Percentiles rank a stretch among this genome's conserved stretches.
Evolutionary conservation across 1,139 yeast genomes (phyloP).

Genomic region (Kodamaea ohmeri): DNA sequence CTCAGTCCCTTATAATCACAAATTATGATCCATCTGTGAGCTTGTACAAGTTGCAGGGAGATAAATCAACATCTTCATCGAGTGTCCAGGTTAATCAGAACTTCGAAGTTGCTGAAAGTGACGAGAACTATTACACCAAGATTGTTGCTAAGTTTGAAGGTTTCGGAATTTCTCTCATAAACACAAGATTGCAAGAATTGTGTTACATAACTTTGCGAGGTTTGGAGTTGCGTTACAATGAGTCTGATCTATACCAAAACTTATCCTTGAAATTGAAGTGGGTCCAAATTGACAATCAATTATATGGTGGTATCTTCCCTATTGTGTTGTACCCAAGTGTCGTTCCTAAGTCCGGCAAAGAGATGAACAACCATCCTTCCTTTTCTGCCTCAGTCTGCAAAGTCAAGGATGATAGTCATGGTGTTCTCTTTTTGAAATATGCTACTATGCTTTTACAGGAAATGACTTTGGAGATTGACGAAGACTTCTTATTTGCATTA

Average conservation of each 20-base stretch:
- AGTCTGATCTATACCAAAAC: constrained; percentile 81
- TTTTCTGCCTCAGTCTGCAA: constrained; percentile 80
- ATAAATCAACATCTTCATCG: constrained; percentile 22
- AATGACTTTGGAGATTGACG: constrained; percentile 88
- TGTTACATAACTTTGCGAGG: constrained; percentile 82
- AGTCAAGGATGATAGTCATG: constrained; percentile 86
- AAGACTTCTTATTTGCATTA: constrained; percentile 82
- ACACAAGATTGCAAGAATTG: constrained; percentile 68
- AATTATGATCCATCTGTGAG: constrained; percentile 78
- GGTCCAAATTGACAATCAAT: constrained; percentile 91
- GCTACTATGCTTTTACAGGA: constrained; percentile 89
- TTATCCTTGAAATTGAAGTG: constrained; percentile 81
- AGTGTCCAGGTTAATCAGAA: constrained; percentile 25
- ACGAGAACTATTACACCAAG: constrained; percentile 63
- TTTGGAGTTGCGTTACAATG: constrained; percentile 74
- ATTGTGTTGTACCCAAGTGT: constrained; percentile 90
- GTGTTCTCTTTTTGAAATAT: constrained; percentile 84
- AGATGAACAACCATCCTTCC: constrained; percentile 86
- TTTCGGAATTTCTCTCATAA: constrained; percentile 81
- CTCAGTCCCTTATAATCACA: constrained; percentile 81
- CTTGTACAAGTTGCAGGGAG: constrained; percentile 58
- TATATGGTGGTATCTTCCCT: constrained; percentile 86
- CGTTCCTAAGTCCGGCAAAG: constrained; percentile 79
- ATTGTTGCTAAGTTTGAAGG: constrained; percentile 76
- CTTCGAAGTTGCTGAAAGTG: constrained; percentile 65